Evolutionary conservation across 139 green algal species (phyloP).

Genomic region (Chlorella sorokiniana): DNA sequence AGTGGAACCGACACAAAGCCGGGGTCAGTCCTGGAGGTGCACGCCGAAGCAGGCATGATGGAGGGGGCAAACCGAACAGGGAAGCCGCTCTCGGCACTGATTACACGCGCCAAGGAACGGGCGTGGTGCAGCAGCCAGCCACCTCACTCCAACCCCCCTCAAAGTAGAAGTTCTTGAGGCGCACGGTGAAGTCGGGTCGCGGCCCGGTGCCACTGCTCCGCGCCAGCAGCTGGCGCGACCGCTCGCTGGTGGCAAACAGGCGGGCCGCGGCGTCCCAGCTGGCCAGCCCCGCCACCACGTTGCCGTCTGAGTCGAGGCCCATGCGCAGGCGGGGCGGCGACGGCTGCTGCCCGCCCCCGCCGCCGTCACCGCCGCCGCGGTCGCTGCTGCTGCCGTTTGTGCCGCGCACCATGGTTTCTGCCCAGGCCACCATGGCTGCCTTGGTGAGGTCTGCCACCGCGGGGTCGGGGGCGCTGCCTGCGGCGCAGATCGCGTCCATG

Average conservation of each 20-base stretch:
- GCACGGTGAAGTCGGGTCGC: background rate
- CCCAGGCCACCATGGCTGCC: constrained; percentile 81
- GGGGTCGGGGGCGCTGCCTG: constrained; percentile 40
- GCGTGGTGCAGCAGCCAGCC: background rate
- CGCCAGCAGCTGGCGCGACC: constrained; percentile 5
- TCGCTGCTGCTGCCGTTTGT: too few relatives aligned
- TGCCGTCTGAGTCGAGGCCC: constrained; percentile 28
- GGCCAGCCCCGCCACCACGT: constrained; percentile 34
- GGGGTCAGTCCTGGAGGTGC: too few relatives aligned
- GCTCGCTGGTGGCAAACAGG: constrained; percentile 29
- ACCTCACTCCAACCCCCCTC: background rate
- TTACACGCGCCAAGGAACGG: too few relatives aligned
- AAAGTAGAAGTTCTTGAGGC: constrained; percentile 25
- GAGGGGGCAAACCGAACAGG: too few relatives aligned
- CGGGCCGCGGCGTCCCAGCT: constrained; percentile 20
- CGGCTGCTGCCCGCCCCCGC: background rate
- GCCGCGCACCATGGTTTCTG: constrained; percentile 60
- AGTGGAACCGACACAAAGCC: too few relatives aligned
- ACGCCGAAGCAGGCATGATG: too few relatives aligned
- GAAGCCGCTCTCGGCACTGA: too few relatives aligned
- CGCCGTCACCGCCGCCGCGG: background rate
- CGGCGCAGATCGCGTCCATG: constrained; percentile 63
- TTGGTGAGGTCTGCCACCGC: constrained; percentile 51
- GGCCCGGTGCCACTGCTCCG: background rate
- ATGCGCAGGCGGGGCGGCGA: constrained; percentile 16